Percentiles rank a stretch among this genome's conserved stretches.
Evolutionary conservation across 805 yeast species (phyloP).

Genomic region (Saturnispora galanensis): DNA sequence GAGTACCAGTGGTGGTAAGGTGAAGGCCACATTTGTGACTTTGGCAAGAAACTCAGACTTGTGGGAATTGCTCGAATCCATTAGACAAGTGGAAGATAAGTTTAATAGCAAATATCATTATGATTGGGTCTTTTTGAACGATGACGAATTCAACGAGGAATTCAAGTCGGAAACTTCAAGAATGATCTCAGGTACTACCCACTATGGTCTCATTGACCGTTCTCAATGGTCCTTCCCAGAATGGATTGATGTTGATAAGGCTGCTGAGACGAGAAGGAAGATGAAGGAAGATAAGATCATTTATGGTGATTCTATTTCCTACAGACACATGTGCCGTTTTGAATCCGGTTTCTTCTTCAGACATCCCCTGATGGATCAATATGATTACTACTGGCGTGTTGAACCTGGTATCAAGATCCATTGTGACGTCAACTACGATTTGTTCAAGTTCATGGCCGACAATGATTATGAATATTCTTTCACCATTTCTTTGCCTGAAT

Average conservation of each 20-base stretch:
- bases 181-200: constrained; percentile 65
- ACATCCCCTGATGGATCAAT: constrained; percentile 65
- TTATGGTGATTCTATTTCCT: constrained; percentile 57
- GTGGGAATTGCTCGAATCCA: constrained; percentile 49
- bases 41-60: constrained; percentile 72
- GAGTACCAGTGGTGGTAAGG: constrained; percentile 27
- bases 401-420: constrained; percentile 76
- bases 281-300: constrained; percentile 45
- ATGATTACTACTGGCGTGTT: constrained; percentile 90
- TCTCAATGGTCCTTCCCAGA: constrained; percentile 85
- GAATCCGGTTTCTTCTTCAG: constrained; percentile 85
- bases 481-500: constrained; percentile 73
- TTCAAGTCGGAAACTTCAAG: constrained; percentile 60
- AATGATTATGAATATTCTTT: constrained; percentile 66
- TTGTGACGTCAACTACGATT: constrained; percentile 76
- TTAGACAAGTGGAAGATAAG: constrained; percentile 77
- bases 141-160: constrained; percentile 73
- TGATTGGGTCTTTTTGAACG: constrained; percentile 94
- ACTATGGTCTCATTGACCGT: constrained; percentile 71
- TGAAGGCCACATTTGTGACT: constrained; percentile 72
- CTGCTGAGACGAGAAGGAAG: constrained; percentile 44
- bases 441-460: constrained; percentile 75
- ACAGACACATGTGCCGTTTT: constrained; percentile 88
- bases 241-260: constrained; percentile 65
- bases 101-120: constrained; percentile 74